A percentile compares a stretch with the other conserved stretches of the same genome.
Conservation (phyloP, 805 yeast genomes). For the Candida insectorum region DNA sequence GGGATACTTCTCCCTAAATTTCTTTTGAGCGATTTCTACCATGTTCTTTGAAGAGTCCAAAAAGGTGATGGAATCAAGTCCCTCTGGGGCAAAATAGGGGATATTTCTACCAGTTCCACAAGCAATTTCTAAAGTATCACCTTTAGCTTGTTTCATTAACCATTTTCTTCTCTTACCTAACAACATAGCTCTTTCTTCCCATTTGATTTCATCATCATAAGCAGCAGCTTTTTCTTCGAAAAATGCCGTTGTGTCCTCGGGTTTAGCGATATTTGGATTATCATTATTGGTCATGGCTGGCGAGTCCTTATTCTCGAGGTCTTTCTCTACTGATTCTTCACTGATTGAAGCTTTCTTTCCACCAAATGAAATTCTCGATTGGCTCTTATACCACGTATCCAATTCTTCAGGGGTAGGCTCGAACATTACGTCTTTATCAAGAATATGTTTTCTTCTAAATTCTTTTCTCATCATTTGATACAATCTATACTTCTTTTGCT, state of each 20-base stretch:
- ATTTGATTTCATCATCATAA: slow-evolving; percentile 76
- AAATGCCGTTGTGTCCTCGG: slow-evolving; percentile 78
- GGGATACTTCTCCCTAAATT: slow-evolving; percentile 69
- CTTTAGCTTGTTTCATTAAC: slow-evolving; percentile 72
- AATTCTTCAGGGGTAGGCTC: slow-evolving; percentile 41
- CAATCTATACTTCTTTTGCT: slow-evolving; percentile 54
- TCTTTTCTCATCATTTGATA: slow-evolving; percentile 55
- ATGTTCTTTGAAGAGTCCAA: slow-evolving; percentile 81
- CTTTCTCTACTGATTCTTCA: slow-evolving; percentile 6
- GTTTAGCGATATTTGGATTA: slow-evolving; percentile 51
- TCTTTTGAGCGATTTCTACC: slow-evolving; percentile 76
- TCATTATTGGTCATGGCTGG: slow-evolving; percentile 22
- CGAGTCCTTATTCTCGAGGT: background rate
- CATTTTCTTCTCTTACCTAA: slow-evolving; percentile 70
- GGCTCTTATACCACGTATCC: slow-evolving; percentile 38
- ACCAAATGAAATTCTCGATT: slow-evolving; percentile 21
- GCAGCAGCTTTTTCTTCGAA: slow-evolving; percentile 75
- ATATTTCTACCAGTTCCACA: slow-evolving; percentile 96
- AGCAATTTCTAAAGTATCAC: slow-evolving; percentile 92
- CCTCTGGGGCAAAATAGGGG: slow-evolving; percentile 60
- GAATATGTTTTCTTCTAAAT: slow-evolving; percentile 35
- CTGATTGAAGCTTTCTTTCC: slow-evolving; percentile 24
- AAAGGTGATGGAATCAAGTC: slow-evolving; percentile 72
- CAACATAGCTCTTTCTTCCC: slow-evolving; percentile 63
- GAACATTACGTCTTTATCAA: slow-evolving; percentile 31